A percentile compares a stretch with the other conserved stretches of the same genome.
Evolutionary conservation across 2,329 filamentous ascomycete species (phyloP).

Genomic region (Colletotrichum truncatum): DNA sequence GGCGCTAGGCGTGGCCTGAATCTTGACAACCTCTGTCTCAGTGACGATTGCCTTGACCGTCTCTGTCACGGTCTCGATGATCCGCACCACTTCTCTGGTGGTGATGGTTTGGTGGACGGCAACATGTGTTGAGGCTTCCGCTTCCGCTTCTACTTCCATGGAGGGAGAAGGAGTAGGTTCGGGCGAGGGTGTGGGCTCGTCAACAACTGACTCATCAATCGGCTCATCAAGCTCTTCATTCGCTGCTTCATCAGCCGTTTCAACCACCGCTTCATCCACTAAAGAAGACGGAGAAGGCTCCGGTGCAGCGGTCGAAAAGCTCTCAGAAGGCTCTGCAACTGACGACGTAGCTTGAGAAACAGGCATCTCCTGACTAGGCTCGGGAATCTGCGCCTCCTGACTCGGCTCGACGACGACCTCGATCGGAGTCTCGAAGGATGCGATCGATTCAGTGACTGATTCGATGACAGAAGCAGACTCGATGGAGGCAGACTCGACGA

Average conservation of each 20-base stretch:
- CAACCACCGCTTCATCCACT: not conserved
- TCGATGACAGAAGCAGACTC: not conserved
- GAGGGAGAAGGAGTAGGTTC: not conserved
- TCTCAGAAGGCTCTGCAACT: not conserved
- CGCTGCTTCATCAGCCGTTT: not conserved
- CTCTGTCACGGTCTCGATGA: slow-evolving; percentile 46
- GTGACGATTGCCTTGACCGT: slow-evolving; percentile 32
- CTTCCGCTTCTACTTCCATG: not conserved
- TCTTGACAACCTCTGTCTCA: slow-evolving; percentile 37
- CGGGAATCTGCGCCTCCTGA: not conserved
- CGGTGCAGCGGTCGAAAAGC: not conserved
- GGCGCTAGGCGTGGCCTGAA: not conserved
- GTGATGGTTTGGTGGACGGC: slow-evolving; percentile 36
- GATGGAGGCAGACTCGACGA: not conserved
- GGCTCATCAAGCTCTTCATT: not conserved
- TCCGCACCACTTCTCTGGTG: slow-evolving; percentile 40
- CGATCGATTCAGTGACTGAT: not conserved
- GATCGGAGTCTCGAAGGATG: not conserved
- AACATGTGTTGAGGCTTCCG: not conserved
- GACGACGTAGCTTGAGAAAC: not conserved
- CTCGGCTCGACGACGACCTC: not conserved
- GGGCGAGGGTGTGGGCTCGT: not conserved
- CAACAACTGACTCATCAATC: not conserved
- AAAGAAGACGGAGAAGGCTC: not conserved
- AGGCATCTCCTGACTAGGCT: not conserved